Base-by-base conservation (phyloP, 2,329 filamentous ascomycete species). In the Chaetomium sp. region DNA sequence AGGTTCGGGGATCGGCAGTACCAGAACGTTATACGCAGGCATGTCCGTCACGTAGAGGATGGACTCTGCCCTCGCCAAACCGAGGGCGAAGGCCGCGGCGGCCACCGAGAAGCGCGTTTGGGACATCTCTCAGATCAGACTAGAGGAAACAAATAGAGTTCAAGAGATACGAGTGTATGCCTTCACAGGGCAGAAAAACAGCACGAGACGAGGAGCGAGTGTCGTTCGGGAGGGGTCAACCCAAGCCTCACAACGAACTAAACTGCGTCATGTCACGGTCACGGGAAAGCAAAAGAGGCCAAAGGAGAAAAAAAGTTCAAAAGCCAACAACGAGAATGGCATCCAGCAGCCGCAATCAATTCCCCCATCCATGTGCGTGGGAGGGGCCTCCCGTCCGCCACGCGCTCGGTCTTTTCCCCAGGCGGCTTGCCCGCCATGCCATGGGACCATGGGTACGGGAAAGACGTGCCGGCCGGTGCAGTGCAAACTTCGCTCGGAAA, bases 41-140 rank as follows among this genome's bases (percentile, higher is more conserved):
- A 78, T 67, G 46, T 77, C 76, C 0, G 74, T 76, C 59, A 77
- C 70, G 54, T 76, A 76, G 33, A 70, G 70, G n/a, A 75, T 59
- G 32, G 67, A 64, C 12, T 60, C 59, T 1, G 59, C 66, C 12
- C 45, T 52, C 34, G 38, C 47, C 50, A 51, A 54, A 5, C 35
- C 55, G 6, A 44, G 50, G 34, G 42, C 51, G 44, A 56, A 47
- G 12, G 54, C 42, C 49, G 58, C 47, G 6, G 54, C 11, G 36
- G 57, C 35, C 4, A 44, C 41, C 19, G 56, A 53, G 38, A 54
- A 7, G 9, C 45, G 50, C 8, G 19, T 27, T 19, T 45, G 53
- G 9, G 58, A 48, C 64, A 65, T 65, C 45, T 65, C 45, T 11
- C 44, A 59, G 59, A 34, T 42, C 34, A 27, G 19, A 27, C 19